Evolutionary conservation across 805 yeast species (phyloP).

Genomic region (Yamadazyma endophytica): DNA sequence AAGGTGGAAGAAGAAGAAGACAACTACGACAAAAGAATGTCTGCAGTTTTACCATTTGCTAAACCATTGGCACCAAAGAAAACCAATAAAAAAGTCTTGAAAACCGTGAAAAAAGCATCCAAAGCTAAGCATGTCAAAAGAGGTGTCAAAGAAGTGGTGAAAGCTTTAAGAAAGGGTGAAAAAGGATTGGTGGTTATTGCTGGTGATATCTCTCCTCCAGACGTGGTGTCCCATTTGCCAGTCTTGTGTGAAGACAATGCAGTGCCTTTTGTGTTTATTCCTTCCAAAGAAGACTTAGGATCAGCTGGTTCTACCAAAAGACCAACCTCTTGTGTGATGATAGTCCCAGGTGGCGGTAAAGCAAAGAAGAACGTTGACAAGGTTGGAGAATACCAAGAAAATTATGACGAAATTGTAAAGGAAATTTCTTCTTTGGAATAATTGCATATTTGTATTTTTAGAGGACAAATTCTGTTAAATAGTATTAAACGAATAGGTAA

Average conservation of each 20-base stretch:
- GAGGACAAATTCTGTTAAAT: not conserved
- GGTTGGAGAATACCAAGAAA: slow-evolving; percentile 84
- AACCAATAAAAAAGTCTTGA: slow-evolving; percentile 89
- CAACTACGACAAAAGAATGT: slow-evolving; percentile 87
- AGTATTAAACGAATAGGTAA: slow-evolving; percentile 1
- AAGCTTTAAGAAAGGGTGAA: slow-evolving; percentile 96
- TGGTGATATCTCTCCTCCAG: slow-evolving; percentile 97
- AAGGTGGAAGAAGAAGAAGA: slow-evolving; percentile 51
- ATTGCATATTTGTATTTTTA: slow-evolving; percentile 1
- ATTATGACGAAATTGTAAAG: slow-evolving; percentile 89
- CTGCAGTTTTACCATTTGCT: slow-evolving; percentile 90
- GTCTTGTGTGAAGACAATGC: slow-evolving; percentile 92
- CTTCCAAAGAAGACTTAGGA: slow-evolving; percentile 97
- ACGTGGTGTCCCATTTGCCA: slow-evolving; percentile 95
- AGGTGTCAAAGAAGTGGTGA: slow-evolving; percentile 98
- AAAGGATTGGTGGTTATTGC: slow-evolving; percentile 96
- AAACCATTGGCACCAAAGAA: slow-evolving; percentile 94
- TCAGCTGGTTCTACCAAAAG: slow-evolving; percentile 99
- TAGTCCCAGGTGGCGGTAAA: slow-evolving; percentile 92
- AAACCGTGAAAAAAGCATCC: slow-evolving; percentile 95
- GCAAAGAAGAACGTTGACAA: slow-evolving; percentile 67
- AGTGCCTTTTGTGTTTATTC: slow-evolving; percentile 90
- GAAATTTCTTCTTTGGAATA: slow-evolving; percentile 57
- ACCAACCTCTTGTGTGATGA: slow-evolving; percentile 97
- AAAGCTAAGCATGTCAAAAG: slow-evolving; percentile 97